These are phyloP conservation scores for Malassezia arunalokei DNA, from an alignment of 1,284 basidiomycete species.

Conservation along the genomic window DNA sequence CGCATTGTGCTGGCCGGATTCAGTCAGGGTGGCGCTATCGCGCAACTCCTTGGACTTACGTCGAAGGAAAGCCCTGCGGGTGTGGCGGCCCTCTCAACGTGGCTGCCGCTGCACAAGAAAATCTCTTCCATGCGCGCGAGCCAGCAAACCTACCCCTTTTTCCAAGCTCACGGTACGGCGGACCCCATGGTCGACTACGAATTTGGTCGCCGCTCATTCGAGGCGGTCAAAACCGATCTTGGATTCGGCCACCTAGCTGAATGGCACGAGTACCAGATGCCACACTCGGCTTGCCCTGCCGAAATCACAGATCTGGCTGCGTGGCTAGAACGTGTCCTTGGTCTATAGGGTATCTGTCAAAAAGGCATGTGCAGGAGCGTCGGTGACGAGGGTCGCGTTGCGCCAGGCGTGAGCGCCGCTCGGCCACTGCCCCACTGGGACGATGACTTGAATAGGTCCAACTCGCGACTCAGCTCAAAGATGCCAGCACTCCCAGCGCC, in stretches of 20 bases:
- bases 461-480: conserved; percentile 5
- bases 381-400: conserved; percentile 17
- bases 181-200: conserved; percentile 38
- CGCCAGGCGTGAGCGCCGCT: conserved; percentile 14
- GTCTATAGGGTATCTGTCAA: neutral
- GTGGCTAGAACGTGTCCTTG: conserved; percentile 13
- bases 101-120: conserved; percentile 40
- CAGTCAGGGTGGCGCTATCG: conserved; percentile 40
- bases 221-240: conserved; percentile 27
- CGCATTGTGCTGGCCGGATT: conserved; percentile 40
- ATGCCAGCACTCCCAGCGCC: neutral
- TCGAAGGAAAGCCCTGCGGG: conserved; percentile 26
- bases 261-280: conserved; percentile 36
- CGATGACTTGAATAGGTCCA: conserved; percentile 5
- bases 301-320: conserved; percentile 19
- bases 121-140: conserved; percentile 22
- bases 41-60: conserved; percentile 33
- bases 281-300: conserved; percentile 39
- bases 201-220: conserved; percentile 26
- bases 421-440: conserved; percentile 1
- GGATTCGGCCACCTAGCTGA: conserved; percentile 22
- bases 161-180: conserved; percentile 37
- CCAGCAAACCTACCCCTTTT: conserved; percentile 25
- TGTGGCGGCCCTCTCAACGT: conserved; percentile 36
- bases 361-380: conserved; percentile 7